Percentiles rank a stretch among this genome's conserved stretches.
Conservation (phyloP, 345 rosid species). For the Rhizophora mangle region DNA sequence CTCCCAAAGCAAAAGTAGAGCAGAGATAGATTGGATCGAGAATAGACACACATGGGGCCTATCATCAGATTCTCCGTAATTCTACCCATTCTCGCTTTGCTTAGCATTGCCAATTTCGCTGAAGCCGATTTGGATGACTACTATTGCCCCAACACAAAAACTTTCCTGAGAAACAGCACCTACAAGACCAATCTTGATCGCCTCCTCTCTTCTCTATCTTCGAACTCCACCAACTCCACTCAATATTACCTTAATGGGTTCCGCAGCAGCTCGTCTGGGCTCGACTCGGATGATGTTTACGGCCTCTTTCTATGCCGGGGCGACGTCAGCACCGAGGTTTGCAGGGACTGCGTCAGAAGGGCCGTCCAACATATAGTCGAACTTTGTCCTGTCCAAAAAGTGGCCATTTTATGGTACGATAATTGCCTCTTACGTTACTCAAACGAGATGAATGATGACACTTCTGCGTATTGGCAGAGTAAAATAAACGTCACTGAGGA, state of each 20-base stretch:
- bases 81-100: background rate
- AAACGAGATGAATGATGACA: background rate
- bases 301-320: slow-evolving; percentile 43
- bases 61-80: background rate
- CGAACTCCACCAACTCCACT: slow-evolving; percentile 10
- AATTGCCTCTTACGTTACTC: slow-evolving; percentile 32
- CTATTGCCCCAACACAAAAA: slow-evolving; percentile 9
- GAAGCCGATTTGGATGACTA: background rate
- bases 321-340: slow-evolving; percentile 10
- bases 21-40: no score
- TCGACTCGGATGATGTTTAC: slow-evolving; percentile 4
- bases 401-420: slow-evolving; percentile 31
- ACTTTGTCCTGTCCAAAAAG: slow-evolving; percentile 20
- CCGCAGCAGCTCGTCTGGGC: slow-evolving; percentile 22
- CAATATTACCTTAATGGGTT: slow-evolving; percentile 10
- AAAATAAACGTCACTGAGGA: background rate
- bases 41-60: background rate
- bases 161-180: slow-evolving; percentile 16
- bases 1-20: no score
- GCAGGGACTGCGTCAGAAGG: slow-evolving; percentile 17
- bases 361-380: slow-evolving; percentile 15
- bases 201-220: slow-evolving; percentile 29
- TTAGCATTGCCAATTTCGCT: no score
- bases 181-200: slow-evolving; percentile 17
- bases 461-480: background rate